Evolutionary conservation across 805 yeast species (phyloP).

Genomic region (Candida silvicultrix): DNA sequence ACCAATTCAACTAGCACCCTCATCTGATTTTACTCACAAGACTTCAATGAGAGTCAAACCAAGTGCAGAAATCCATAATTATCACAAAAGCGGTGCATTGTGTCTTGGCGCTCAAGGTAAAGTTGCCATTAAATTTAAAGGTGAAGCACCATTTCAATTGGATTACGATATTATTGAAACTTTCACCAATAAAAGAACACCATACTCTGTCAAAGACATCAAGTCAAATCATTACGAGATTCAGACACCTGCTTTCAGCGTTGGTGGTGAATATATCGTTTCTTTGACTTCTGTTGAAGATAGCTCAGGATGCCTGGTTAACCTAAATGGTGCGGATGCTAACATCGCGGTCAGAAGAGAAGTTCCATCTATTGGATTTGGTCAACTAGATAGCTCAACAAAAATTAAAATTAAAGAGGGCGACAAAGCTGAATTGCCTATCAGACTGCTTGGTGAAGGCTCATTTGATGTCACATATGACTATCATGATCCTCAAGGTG

Average conservation of each 20-base stretch:
- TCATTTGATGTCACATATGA: conserved; percentile 39
- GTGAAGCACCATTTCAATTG: conserved; percentile 74
- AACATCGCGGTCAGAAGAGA: conserved; percentile 64
- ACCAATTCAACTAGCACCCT: conserved; percentile 28
- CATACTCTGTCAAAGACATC: conserved; percentile 37
- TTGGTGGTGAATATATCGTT: conserved; percentile 72
- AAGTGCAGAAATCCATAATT: conserved; percentile 29
- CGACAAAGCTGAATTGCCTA: conserved; percentile 49
- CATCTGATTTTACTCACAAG: conserved; percentile 44
- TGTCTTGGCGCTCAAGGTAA: conserved; percentile 41
- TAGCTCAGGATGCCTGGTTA: conserved; percentile 73
- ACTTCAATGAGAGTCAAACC: conserved; percentile 73
- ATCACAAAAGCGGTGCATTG: conserved; percentile 18
- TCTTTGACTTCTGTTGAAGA: conserved; percentile 64
- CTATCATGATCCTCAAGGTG: conserved; percentile 23
- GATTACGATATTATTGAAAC: conserved; percentile 62
- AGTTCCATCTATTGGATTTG: conserved; percentile 52
- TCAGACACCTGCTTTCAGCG: conserved; percentile 45
- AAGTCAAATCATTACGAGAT: conserved; percentile 32
- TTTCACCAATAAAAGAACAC: conserved; percentile 39
- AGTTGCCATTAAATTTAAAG: conserved; percentile 59
- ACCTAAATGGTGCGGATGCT: conserved; percentile 56
- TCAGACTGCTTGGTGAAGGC: conserved; percentile 50
- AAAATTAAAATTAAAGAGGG: conserved; percentile 54
- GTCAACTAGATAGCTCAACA: conserved; percentile 29